phyloP scores from a whole-genome alignment of 176 grass and related monocot species.

The Saccharum spontaneum region DNA sequence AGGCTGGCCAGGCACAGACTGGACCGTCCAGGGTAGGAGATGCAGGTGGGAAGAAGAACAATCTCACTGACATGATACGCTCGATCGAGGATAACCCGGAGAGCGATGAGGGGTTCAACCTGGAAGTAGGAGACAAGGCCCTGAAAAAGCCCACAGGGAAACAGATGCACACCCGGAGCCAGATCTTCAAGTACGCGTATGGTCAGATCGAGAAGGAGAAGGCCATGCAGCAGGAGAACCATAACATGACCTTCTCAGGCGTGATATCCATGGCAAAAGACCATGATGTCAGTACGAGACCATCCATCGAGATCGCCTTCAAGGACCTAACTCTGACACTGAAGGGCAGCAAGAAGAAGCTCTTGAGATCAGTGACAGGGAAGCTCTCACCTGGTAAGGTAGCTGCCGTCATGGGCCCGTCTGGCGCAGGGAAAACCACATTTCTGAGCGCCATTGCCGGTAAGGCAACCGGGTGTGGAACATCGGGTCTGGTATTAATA shows the following conservation, averaged over 20 bases:
- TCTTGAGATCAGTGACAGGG: slow-evolving; percentile 80
- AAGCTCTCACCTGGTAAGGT: slow-evolving; percentile 82
- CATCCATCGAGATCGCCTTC: slow-evolving; percentile 75
- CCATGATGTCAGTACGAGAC: slow-evolving; percentile 56
- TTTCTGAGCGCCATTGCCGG: slow-evolving; percentile 90
- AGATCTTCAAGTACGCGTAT: slow-evolving; percentile 97
- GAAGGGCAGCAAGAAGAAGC: slow-evolving; percentile 87
- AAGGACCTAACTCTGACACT: slow-evolving; percentile 80
- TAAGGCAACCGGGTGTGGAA: slow-evolving; percentile 91
- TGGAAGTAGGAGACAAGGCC: slow-evolving; percentile 70
- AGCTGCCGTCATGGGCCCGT: slow-evolving; percentile 95
- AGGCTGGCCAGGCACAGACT: slow-evolving; percentile 30
- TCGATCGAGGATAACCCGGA: slow-evolving; percentile 70
- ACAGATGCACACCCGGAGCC: slow-evolving; percentile 79
- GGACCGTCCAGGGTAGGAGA: slow-evolving; percentile 37
- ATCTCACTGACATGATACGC: slow-evolving; percentile 64
- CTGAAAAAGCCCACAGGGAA: slow-evolving; percentile 74
- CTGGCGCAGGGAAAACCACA: slow-evolving; percentile 93
- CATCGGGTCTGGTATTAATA: slow-evolving; percentile 72
- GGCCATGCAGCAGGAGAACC: slow-evolving; percentile 86
- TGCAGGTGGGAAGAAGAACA: slow-evolving; percentile 44
- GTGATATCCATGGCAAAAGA: slow-evolving; percentile 91
- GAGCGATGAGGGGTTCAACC: slow-evolving; percentile 55
- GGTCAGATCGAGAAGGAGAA: slow-evolving; percentile 99
- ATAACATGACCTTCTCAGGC: slow-evolving; percentile 88